Conservation (phyloP, 192 early-diverging fungal genomes). For the Globomyces pollinis-pini region DNA sequence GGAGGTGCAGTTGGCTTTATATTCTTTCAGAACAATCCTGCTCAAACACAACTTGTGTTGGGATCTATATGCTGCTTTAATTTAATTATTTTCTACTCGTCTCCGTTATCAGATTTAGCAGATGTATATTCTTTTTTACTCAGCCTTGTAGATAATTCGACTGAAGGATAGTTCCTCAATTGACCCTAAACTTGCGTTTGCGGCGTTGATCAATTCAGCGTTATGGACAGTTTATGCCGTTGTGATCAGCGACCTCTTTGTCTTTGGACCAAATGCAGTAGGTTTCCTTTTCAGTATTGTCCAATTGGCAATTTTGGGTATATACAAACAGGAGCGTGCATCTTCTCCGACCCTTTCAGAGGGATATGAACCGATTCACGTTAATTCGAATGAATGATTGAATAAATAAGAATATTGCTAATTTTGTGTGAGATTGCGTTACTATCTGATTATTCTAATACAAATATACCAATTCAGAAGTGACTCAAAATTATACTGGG, state of each 20-base stretch:
- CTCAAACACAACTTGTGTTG: not conserved
- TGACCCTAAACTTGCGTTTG: not conserved
- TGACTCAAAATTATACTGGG: no score
- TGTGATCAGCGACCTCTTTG: not conserved
- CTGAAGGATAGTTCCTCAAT: not conserved
- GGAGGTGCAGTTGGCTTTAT: not conserved
- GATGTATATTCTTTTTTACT: no score
- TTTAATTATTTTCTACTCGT: constrained; percentile 7
- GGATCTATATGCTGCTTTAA: constrained; percentile 3
- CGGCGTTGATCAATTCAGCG: not conserved
- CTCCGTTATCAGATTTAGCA: constrained; percentile 12
- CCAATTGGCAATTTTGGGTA: not conserved
- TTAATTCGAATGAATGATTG: no score
- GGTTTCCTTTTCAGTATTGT: constrained; percentile 7
- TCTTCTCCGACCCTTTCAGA: not conserved
- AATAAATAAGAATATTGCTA: no score
- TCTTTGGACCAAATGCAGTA: constrained; percentile 4
- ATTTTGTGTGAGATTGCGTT: no score
- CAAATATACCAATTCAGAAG: no score
- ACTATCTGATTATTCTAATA: no score
- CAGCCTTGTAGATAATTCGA: not conserved
- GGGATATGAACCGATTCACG: no score
- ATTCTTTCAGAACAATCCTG: not conserved
- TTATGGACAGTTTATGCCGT: constrained; percentile 15
- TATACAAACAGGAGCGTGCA: not conserved